Conservation (phyloP, 208 protist genomes). For the Crithidia thermophila region DNA sequence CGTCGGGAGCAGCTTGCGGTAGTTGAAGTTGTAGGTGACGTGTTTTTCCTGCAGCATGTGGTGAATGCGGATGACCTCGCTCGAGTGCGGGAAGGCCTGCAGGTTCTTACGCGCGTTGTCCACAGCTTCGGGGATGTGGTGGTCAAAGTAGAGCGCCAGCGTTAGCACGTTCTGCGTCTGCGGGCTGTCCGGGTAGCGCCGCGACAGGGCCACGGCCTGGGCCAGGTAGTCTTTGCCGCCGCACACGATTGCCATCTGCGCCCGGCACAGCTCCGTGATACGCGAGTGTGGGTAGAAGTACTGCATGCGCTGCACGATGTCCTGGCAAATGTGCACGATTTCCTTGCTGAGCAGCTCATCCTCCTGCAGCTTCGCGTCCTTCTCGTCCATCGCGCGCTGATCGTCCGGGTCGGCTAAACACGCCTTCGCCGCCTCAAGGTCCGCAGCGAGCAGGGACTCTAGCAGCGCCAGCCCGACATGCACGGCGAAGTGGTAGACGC, state of each 20-base stretch:
- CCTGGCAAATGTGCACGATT: slow-evolving; percentile 45
- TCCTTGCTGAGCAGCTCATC: slow-evolving; percentile 43
- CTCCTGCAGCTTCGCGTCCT: slow-evolving; percentile 30
- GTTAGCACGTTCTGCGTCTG: slow-evolving; percentile 74
- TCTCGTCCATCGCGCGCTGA: slow-evolving; percentile 14
- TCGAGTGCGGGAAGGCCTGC: slow-evolving; percentile 74
- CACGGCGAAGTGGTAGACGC: slow-evolving; percentile 67
- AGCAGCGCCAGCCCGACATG: slow-evolving; percentile 46
- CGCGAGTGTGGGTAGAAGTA: slow-evolving; percentile 64
- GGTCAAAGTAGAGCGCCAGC: slow-evolving; percentile 60
- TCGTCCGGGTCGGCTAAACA: slow-evolving; percentile 25
- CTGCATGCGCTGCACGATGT: slow-evolving; percentile 53
- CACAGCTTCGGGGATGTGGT: slow-evolving; percentile 74
- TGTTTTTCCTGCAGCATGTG: slow-evolving; percentile 44
- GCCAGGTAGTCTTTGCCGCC: slow-evolving; percentile 48
- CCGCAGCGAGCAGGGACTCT: slow-evolving; percentile 37
- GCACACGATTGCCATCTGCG: slow-evolving; percentile 34
- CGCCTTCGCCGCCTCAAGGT: slow-evolving; percentile 35
- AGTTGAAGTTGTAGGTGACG: slow-evolving; percentile 68
- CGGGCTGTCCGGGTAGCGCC: slow-evolving; percentile 61
- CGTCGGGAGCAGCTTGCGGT: slow-evolving; percentile 62
- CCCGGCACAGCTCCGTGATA: slow-evolving; percentile 42
- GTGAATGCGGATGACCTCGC: slow-evolving; percentile 47
- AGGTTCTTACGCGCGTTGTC: slow-evolving; percentile 62
- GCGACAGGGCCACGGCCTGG: slow-evolving; percentile 53